Percentiles rank a stretch among this genome's conserved stretches.
Conservation (phyloP, 2,329 filamentous ascomycete genomes). For the Talaromyces sp. region DNA sequence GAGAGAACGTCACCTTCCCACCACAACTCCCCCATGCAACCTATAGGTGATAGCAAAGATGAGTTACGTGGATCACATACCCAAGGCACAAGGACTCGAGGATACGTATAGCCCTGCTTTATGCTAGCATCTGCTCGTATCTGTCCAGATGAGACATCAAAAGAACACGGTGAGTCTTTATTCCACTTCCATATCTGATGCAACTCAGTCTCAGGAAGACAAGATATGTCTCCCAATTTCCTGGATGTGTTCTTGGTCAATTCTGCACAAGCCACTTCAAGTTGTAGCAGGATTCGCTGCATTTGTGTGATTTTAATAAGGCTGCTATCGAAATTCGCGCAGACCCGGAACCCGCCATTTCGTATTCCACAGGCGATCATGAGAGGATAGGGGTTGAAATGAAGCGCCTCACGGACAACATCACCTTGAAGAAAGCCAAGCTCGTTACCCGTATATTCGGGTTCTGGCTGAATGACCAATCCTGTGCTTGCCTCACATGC, state of each 20-base stretch:
- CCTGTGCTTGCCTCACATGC: constrained; percentile 37
- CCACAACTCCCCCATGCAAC: constrained; percentile 47
- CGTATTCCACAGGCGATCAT: constrained; percentile 49
- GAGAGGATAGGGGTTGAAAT: constrained; percentile 50
- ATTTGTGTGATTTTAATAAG: constrained; percentile 37
- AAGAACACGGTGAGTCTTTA: constrained; percentile 32
- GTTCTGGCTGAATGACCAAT: constrained; percentile 40
- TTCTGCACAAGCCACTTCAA: constrained; percentile 28
- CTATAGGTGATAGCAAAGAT: constrained; percentile 40
- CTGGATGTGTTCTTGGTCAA: constrained; percentile 24
- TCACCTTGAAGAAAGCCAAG: constrained; percentile 38
- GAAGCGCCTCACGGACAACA: constrained; percentile 34
- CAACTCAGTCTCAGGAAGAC: constrained; percentile 37
- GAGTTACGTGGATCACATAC: constrained; percentile 39
- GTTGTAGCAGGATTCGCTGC: constrained; percentile 36
- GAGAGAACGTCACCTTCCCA: constrained; percentile 42
- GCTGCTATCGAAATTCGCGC: constrained; percentile 43
- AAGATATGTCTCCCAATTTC: constrained; percentile 35
- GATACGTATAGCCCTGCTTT: constrained; percentile 28
- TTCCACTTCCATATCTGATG: constrained; percentile 47
- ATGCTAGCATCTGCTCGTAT: background rate
- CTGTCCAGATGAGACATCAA: constrained; percentile 28
- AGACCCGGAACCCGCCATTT: constrained; percentile 43
- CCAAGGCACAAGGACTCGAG: constrained; percentile 29
- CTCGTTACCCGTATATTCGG: constrained; percentile 35